Base-by-base conservation (phyloP, 2,329 filamentous ascomycete genomes). In the Alternaria atra region DNA sequence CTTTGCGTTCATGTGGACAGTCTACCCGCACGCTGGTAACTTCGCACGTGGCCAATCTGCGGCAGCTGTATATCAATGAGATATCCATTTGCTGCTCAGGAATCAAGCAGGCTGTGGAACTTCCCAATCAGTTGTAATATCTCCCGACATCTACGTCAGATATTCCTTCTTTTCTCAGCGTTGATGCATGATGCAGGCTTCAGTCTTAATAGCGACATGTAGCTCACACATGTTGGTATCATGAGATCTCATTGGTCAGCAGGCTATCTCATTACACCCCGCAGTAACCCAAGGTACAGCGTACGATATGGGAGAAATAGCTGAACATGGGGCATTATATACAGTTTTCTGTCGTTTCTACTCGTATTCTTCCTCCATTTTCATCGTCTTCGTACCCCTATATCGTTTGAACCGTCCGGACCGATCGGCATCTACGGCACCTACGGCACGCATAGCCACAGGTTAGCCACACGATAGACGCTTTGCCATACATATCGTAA, bases 171-270 rank as follows among this genome's bases (percentile, higher is more conserved):
- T 46, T 17, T 20, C 30, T 43, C 25, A 39, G n/a, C 42, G 52
- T 37, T n/a, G 35, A 37, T 37, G 35, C 15, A 17, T 46, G 29
- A 25, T 20, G 52, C 40, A 55, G 30, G 23, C n/a, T 29, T 35
- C 25, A 35, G 30, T 25, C 20, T 32, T n/a, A 34, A 8, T 39
- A 13, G 40, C 50, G 27, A 54, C 56, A 20, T 48, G 35, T 32
- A 27, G 25, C 44, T 56, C 35, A 39, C 63, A 59, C 64, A 59
- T 65, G 63, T 29, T 42, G 34, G 39, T 27, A n/a, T 29, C 32
- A 30, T n/a, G 34, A 23, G 30, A 23, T 52, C 25, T 37, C 34
- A 67, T 67, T 67, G 60, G 62, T 46, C 50, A 55, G 37, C 23
- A 32, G 39, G 39, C 37, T 42, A 6, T n/a, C 29, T 29, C 39